Conservation (phyloP, 2,329 filamentous ascomycete species). For the Venturia oleaginea region DNA sequence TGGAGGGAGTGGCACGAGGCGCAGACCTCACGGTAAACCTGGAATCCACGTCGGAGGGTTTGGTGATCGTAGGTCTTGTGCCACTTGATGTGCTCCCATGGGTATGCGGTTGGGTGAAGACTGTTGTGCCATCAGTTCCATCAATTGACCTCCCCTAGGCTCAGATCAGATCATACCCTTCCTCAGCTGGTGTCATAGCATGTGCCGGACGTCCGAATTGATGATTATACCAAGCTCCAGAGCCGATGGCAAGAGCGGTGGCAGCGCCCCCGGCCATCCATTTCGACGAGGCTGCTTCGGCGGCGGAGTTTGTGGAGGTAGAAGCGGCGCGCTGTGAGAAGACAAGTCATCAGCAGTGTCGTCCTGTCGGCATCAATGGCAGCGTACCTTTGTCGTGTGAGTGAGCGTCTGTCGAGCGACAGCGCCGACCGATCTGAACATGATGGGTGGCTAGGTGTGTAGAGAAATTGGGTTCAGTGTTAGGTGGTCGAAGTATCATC, state of each 20-base stretch:
- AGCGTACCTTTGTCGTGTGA: conserved; percentile 39
- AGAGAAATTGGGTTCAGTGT: not conserved
- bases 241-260: conserved; percentile 77
- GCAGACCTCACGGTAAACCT: conserved; percentile 98
- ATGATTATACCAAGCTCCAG: conserved; percentile 95
- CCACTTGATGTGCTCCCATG: conserved; percentile 90
- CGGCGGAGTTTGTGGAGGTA: conserved; percentile 52
- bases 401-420: conserved; percentile 57
- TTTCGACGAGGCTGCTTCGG: conserved; percentile 62
- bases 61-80: conserved; percentile 95
- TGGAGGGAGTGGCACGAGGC: conserved; percentile 92
- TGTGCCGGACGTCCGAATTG: conserved; percentile 82
- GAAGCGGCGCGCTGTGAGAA: conserved; percentile 50
- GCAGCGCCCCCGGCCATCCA: conserved; percentile 81
- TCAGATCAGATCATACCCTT: conserved; percentile 67
- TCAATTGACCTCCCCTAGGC: conserved; percentile 4
- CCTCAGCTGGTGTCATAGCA: conserved; percentile 88
- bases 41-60: conserved; percentile 95
- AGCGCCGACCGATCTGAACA: conserved; percentile 71
- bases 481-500: not conserved
- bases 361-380: conserved; percentile 20
- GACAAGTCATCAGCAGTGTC: conserved; percentile 20
- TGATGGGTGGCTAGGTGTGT: conserved; percentile 58
- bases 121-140: conserved; percentile 39
- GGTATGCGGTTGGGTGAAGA: conserved; percentile 84